Percentiles rank a stretch among this genome's conserved stretches.
Conservation (phyloP, 2,329 filamentous ascomycete genomes). For the Alternaria arbusti region DNA sequence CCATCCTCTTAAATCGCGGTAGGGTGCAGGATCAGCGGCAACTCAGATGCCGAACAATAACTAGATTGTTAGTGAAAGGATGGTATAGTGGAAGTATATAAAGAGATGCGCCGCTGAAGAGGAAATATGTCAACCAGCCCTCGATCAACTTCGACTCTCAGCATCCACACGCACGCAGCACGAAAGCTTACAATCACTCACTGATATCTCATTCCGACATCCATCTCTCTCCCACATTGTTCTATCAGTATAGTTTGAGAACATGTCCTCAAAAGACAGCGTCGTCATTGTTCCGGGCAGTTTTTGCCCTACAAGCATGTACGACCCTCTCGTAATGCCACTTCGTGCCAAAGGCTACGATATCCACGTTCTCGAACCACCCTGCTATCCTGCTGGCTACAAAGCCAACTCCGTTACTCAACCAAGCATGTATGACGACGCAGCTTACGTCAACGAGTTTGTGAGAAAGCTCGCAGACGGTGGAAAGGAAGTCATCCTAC, state of each 20-base stretch:
- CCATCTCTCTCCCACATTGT: background rate
- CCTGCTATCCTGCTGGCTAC: slow-evolving; percentile 19
- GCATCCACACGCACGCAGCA: background rate
- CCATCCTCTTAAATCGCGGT: background rate
- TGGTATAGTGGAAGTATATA: background rate
- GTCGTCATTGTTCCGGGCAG: slow-evolving; percentile 36
- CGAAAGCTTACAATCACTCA: background rate
- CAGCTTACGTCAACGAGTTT: slow-evolving; percentile 31
- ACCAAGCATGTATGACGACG: slow-evolving; percentile 40
- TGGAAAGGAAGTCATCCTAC: slow-evolving; percentile 46
- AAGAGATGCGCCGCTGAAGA: background rate
- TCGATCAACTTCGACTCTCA: background rate
- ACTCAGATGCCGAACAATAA: background rate
- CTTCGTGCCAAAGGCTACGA: slow-evolving; percentile 21
- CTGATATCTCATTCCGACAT: background rate
- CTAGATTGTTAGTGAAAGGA: background rate
- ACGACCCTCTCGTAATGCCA: slow-evolving; percentile 18
- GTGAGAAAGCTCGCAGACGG: slow-evolving; percentile 32
- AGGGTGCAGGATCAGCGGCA: background rate
- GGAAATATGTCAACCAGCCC: background rate
- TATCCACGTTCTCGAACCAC: slow-evolving; percentile 19
- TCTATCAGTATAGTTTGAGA: background rate
- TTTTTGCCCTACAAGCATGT: slow-evolving; percentile 22
- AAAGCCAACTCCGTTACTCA: slow-evolving; percentile 1
- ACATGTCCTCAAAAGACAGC: slow-evolving; percentile 21